Evolutionary conservation across 495 filamentous ascomycete genomes (phyloP), one percentile per base, ranked within the genome.

Genomic region (Hypoxylon crocopeplum): DNA sequence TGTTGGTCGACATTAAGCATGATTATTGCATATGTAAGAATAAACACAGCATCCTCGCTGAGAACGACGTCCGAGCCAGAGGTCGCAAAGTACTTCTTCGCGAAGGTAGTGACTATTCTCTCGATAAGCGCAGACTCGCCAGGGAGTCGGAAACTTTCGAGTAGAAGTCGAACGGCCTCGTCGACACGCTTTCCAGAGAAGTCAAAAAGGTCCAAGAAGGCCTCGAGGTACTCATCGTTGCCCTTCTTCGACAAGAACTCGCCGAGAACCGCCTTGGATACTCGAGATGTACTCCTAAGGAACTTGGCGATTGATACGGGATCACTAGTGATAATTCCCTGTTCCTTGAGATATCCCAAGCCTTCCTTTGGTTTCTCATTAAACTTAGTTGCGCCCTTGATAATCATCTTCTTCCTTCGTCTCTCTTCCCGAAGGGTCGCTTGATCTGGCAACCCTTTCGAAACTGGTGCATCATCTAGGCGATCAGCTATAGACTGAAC

Each of bases 1-100:
- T 98, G 93, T 59, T 92, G 88, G 59, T 98, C 94, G 3, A 94
- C 94, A 63, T 96, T 96, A 53, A 96, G 77, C 86, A 96, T 90
- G 71, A 99, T 96, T 63, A 97, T 96, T 13, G 91, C 94, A 70
- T 98, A 99, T 0, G 90, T 93, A 37, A 99, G 79, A 30, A 98
- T 81, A 67, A 88, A 97, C 19, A 93, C 82, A n/a, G 91, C 86
- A 71, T 98, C 95, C 57, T 92, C 89, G 68, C 94, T 86, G 2
- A 86, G 88, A 55, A 99, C 83, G n/a, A 83, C 86, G 48, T 89
- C 82, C 0, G 90, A 89, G 10, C 83, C 79, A 2, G 79, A 82
- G 58, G 83, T 85, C n/a, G 84, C 75, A 70, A 86, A 92, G 70
- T 96, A 99, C 64, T 92, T 90, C 57, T 92, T 88, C 20, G 89